Base-by-base conservation (phyloP, 345 rosid species). In the Gynandropsis gynandra region DNA sequence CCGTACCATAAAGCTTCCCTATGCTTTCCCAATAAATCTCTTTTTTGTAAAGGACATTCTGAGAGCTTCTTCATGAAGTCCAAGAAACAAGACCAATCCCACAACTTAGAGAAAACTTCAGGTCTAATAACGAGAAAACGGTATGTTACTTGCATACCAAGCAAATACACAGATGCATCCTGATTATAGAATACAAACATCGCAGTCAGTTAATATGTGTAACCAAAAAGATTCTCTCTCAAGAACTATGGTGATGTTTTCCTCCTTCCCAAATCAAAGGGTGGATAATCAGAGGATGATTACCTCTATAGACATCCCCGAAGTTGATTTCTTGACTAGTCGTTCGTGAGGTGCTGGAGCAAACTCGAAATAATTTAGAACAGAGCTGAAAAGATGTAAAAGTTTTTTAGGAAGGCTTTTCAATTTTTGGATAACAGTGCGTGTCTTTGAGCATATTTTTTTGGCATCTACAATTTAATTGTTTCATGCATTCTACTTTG, bases 51-150 rank as follows among this genome's bases (percentile, higher is more conserved):
- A 38, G 56, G 47, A 36, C 64, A 45, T 44, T 61, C 54, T 51
- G 47, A 39, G 10, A 61, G 52, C 56, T 67, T 58, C 65, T 60
- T 52, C 55, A 82, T 69, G 45, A 81, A 60, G 37, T 82, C 93
- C 73, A 84, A 50, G 69, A 87, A 80, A 66, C 76, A 74, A 33
- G 95, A 87, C 95, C 98, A 87, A 71, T 90, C 83, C 98, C 98
- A 92, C 54, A 62, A 73, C 65, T 75, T 76, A 48, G 83, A 76
- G 67, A 90, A 74, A 48, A 68, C 62, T 50, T 84, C 76, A 18
- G 83, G 79, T 50, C 73, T 79, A 42, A 61, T 45, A 41, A 73
- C 40, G 37, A 92, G 74, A 61, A 92, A 59, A 47, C 93, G 87
- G 49, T 79, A 87, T 46, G 93, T 82, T 61, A 68, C 74, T 63